These are phyloP conservation scores for Populus deltoides DNA, from an alignment of 345 rosid species.

Conservation along the genomic window DNA sequence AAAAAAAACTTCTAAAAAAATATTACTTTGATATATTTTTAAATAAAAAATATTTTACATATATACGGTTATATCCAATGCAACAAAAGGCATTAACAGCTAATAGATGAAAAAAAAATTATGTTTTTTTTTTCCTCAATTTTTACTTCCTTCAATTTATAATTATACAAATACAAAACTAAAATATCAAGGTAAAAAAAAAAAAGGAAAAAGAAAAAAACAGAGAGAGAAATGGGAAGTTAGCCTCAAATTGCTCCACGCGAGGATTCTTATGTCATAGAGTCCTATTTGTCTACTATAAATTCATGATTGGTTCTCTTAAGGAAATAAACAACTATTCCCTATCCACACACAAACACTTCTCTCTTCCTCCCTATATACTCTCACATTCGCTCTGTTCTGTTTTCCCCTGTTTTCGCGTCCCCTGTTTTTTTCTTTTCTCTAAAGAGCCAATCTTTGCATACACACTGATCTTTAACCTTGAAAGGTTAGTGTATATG, in stretches of 20 bases:
- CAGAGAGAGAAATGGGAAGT: background rate
- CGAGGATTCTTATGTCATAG: constrained; percentile 2
- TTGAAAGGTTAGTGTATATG: background rate
- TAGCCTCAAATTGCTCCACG: background rate
- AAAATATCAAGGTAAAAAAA: background rate
- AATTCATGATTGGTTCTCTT: background rate
- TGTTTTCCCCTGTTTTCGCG: background rate
- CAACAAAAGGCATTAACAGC: background rate
- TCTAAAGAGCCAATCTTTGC: background rate
- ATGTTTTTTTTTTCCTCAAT: background rate
- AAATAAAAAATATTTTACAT: no score
- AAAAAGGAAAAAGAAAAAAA: no score
- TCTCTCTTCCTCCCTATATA: background rate
- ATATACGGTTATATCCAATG: background rate
- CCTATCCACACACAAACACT: background rate
- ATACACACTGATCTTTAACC: background rate
- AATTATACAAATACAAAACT: background rate
- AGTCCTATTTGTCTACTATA: constrained; percentile 4
- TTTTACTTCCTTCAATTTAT: background rate
- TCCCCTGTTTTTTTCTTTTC: background rate
- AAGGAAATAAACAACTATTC: background rate
- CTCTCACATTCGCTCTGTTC: background rate
- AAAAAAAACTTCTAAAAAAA: no score
- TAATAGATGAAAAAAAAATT: background rate
- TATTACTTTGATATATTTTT: no score